Percentiles rank a stretch among this genome's conserved stretches.
Evolutionary conservation across 2,329 filamentous ascomycete genomes (phyloP).

Genomic region (Polychaeton citri): DNA sequence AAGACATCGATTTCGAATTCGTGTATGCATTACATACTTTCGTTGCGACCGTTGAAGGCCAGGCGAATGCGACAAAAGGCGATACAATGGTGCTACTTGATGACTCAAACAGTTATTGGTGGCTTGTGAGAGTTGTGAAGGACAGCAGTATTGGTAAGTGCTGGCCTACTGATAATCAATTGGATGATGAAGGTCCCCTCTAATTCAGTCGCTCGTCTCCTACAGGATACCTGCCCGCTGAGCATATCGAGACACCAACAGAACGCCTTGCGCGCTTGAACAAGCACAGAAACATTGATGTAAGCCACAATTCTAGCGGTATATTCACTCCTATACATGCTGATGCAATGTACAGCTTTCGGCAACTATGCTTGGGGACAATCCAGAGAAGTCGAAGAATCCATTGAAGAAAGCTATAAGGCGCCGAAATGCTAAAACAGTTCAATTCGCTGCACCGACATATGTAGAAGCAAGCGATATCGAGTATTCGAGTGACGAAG

Average conservation of each 20-base stretch:
- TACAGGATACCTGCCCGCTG: conserved; percentile 82
- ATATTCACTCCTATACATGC: conserved; percentile 9
- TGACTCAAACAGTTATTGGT: conserved; percentile 99
- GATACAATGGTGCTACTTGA: conserved; percentile 98
- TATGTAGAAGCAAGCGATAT: conserved; percentile 80
- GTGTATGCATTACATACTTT: conserved; percentile 98
- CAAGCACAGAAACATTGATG: conserved; percentile 96
- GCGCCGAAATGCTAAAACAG: conserved; percentile 69
- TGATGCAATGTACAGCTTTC: conserved; percentile 39
- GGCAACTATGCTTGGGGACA: conserved; percentile 58
- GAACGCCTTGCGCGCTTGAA: conserved; percentile 87
- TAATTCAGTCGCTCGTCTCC: conserved; percentile 9
- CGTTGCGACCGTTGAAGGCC: conserved; percentile 91
- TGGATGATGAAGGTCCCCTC: not conserved
- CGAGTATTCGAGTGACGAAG: conserved; percentile 73
- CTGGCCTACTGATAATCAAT: not conserved
- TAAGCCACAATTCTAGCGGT: conserved; percentile 33
- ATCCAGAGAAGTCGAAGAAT: conserved; percentile 67
- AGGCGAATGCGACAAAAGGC: conserved; percentile 95
- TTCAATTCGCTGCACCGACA: conserved; percentile 72
- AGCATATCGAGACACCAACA: conserved; percentile 96
- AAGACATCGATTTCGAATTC: conserved; percentile 99
- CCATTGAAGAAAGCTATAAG: conserved; percentile 74
- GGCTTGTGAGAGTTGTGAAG: conserved; percentile 93
- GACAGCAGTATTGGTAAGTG: conserved; percentile 77